Base-by-base conservation (phyloP, 306 rosid genomes). In the Begonia fuchsioides region DNA sequence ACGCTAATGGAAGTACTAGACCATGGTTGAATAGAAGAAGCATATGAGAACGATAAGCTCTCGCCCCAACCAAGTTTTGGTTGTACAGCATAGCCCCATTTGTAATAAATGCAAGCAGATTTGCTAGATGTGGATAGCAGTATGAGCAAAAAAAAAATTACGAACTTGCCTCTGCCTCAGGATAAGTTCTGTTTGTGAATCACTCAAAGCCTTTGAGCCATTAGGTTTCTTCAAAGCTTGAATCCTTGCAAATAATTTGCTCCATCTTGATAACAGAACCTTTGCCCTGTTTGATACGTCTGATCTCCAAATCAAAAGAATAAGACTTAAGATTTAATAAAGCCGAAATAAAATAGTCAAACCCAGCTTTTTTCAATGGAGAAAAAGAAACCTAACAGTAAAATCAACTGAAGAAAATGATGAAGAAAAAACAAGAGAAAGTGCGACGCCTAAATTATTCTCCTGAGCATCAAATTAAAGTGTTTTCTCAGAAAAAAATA, bases 221-320 rank as follows among this genome's bases (percentile, higher is more conserved):
- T 82, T 79, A 39, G 72, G 69, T 67, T 72, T 85, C 67, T 79
- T 79, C 66, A 75, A 32, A 44, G 77, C 72, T 72, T 85, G 93
- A 71, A 70, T 69, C 76, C 82, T 80, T 18, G 83, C 83, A 53
- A 82, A 73, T 71, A 73, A 57, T 70, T 82, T 92, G 78, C 96
- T 92, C 96, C 94, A 92, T 59, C 82, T 79, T 50, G 96, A 69
- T 62, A 92, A 62, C 75, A 92, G 77, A 69, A 85, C 66, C 65
- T 93, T 86, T 69, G 98, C 98, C 83, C 93, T 92, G 88, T 79
- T 92, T 66, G 98, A 92, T 77, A 85, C 73, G 74, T 85, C 98
- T 92, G 96, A 85, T 73, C 81, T 80, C 71, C 81, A 77, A 85
- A 80, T 85, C 85, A 82, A 78, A 65, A 75, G 70, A 80, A 79